Conservation (phyloP, 306 rosid genomes). For the Citrullus amarus region DNA sequence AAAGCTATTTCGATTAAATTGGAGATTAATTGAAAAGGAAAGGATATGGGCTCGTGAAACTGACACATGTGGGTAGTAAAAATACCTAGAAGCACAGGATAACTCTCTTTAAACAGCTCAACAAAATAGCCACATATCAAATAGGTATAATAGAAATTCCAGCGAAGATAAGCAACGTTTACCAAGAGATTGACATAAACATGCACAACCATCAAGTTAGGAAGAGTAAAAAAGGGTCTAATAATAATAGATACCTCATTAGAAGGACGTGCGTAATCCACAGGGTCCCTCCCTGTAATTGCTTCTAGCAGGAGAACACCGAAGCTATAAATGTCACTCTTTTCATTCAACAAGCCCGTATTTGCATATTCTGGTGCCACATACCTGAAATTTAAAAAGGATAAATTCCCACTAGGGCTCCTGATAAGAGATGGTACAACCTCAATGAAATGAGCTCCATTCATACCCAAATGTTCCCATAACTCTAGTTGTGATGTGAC, state of each 20-base stretch:
- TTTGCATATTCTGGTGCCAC: conserved; percentile 98
- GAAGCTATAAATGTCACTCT: conserved; percentile 90
- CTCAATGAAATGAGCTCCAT: not conserved
- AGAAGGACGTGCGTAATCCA: conserved; percentile 72
- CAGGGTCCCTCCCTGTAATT: conserved; percentile 93
- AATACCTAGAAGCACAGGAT: not conserved
- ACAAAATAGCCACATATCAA: not conserved
- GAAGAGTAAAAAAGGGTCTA: not conserved
- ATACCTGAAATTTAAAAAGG: conserved; percentile 43
- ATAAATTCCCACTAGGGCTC: not conserved
- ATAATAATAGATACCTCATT: conserved; percentile 47
- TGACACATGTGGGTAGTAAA: not conserved
- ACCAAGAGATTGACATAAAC: not conserved
- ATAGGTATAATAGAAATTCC: not conserved
- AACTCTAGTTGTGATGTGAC: conserved; percentile 90
- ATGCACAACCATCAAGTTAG: not conserved
- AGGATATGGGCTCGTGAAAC: not conserved
- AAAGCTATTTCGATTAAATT: not conserved
- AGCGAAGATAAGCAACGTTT: not conserved
- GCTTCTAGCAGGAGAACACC: conserved; percentile 88
- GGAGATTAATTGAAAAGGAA: not conserved
- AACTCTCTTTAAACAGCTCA: not conserved
- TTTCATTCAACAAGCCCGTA: conserved; percentile 86
- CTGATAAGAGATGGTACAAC: not conserved
- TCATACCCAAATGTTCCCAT: conserved; percentile 98